Evolutionary conservation across 2,329 filamentous ascomycete genomes (phyloP).

Genomic region (Penicillium sp.): DNA sequence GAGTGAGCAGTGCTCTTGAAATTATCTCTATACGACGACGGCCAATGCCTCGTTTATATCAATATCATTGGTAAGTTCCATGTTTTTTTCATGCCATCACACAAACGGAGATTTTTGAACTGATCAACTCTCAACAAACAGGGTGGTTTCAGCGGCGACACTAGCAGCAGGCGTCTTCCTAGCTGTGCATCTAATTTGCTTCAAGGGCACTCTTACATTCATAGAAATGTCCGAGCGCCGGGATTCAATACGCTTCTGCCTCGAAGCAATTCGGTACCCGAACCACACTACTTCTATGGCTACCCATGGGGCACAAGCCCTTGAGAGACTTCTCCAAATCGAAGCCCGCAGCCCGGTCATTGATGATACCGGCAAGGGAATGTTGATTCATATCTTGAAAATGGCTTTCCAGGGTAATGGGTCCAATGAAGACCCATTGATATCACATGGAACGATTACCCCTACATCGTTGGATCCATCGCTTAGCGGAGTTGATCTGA

Average conservation of each 20-base stretch:
- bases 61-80: no score
- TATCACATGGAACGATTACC: no score
- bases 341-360: not conserved
- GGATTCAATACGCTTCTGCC: not conserved
- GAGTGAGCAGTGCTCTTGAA: not conserved
- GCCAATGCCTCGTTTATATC: no score
- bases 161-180: not conserved
- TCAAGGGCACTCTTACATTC: not conserved
- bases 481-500: not conserved
- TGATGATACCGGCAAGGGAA: not conserved
- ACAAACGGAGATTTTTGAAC: not conserved
- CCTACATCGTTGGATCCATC: not conserved
- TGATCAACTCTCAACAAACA: not conserved
- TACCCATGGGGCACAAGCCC: not conserved
- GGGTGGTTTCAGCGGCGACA: not conserved
- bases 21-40: no score
- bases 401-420: no score
- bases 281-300: not conserved
- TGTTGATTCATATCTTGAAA: no score
- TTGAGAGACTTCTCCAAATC: constrained; percentile 1
- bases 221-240: not conserved
- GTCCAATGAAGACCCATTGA: no score
- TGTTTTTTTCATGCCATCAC: not conserved
- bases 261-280: not conserved
- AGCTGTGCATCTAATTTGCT: not conserved